Evolutionary conservation across 1,284 basidiomycete species (phyloP).

Genomic region (Trametes versicolor): DNA sequence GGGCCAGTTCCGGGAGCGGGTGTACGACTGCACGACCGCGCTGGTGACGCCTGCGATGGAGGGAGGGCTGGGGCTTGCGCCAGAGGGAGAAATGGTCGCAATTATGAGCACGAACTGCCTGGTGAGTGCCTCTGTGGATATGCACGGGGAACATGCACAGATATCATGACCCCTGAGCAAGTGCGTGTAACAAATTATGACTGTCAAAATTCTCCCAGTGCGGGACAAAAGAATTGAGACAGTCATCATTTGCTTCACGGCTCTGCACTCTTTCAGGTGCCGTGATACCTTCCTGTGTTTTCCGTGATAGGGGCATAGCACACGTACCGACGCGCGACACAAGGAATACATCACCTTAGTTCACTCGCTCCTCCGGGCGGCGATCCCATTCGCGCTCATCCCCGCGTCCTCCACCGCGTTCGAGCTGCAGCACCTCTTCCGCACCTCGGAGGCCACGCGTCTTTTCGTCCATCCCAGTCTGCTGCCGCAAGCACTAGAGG

Average conservation of each 20-base stretch:
- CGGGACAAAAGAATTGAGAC: no score
- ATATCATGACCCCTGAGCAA: no score
- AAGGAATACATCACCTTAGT: conserved; percentile 74
- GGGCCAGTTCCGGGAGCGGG: conserved; percentile 58
- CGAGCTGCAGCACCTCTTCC: conserved; percentile 69
- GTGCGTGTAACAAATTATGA: no score
- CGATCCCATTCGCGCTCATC: conserved; percentile 70
- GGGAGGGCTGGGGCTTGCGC: conserved; percentile 66
- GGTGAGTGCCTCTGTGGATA: conserved; percentile 51
- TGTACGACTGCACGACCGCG: conserved; percentile 66
- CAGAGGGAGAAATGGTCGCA: conserved; percentile 66
- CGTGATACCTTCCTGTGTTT: no score
- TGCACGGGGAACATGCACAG: no score
- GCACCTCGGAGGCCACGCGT: conserved; percentile 61
- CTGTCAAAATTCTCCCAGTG: no score
- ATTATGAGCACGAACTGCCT: conserved; percentile 75
- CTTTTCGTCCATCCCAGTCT: conserved; percentile 69
- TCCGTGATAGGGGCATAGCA: background rate
- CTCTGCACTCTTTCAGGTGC: no score
- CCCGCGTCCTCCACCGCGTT: conserved; percentile 72
- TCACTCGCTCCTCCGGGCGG: conserved; percentile 63
- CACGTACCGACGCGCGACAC: background rate
- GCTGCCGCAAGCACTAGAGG: conserved; percentile 57
- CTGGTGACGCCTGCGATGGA: conserved; percentile 54
- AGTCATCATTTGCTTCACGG: no score